These are phyloP conservation scores for Lipomyces orientalis DNA, from an alignment of 805 yeast species.

Conservation along the genomic window DNA sequence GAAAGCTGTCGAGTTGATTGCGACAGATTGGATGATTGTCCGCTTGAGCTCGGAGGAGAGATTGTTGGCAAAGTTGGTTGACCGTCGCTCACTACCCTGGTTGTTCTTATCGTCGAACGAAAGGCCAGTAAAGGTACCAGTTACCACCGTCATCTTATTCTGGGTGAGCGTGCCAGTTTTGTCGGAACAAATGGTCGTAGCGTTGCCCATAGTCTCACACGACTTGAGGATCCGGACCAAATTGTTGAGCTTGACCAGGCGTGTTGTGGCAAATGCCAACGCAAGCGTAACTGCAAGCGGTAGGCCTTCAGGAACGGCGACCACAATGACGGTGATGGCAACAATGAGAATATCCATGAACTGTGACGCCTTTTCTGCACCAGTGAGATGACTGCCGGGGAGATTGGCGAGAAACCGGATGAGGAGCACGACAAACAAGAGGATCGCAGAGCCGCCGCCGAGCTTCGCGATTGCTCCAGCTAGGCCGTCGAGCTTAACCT, in stretches of 20 bases:
- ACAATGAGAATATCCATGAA: conserved; percentile 85
- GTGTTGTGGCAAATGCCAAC: conserved; percentile 53
- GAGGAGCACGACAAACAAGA: conserved; percentile 85
- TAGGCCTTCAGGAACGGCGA: conserved; percentile 97
- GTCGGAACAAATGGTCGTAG: conserved; percentile 95
- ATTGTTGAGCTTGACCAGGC: conserved; percentile 96
- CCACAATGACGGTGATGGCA: conserved; percentile 96
- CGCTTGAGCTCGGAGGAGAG: conserved; percentile 5
- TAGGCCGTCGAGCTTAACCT: conserved; percentile 96
- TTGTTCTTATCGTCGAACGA: conserved; percentile 43
- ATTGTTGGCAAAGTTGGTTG: background rate
- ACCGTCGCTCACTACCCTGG: background rate
- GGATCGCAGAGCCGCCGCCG: conserved; percentile 93
- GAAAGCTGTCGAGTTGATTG: conserved; percentile 86
- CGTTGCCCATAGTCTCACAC: conserved; percentile 97
- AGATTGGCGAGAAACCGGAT: conserved; percentile 86
- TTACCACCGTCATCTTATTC: conserved; percentile 66
- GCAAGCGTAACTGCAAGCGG: conserved; percentile 98
- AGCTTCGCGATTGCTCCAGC: conserved; percentile 94
- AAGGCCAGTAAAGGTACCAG: conserved; percentile 57
- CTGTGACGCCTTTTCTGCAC: conserved; percentile 79
- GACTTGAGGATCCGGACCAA: conserved; percentile 88
- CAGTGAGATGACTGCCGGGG: conserved; percentile 89
- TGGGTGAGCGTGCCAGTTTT: conserved; percentile 97
- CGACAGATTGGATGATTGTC: conserved; percentile 57